Evolutionary conservation across 129 eudicot species (phyloP).

Genomic region (Flaveria trinervia): DNA sequence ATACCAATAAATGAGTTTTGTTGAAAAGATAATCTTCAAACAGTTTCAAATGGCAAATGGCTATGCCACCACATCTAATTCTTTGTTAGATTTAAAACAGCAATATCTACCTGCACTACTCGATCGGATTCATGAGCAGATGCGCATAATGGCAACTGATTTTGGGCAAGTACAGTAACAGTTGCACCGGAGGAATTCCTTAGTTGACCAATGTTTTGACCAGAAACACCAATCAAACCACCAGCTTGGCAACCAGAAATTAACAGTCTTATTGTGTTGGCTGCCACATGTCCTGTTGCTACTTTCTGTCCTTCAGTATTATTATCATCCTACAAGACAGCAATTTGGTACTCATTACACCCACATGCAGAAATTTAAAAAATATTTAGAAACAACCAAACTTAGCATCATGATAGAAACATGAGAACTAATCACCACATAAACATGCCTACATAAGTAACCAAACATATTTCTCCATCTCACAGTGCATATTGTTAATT

Average conservation of each 20-base stretch:
- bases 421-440: neutral
- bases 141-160: conserved; percentile 93
- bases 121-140: conserved; percentile 98
- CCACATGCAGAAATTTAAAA: too few species aligned
- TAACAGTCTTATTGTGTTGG: conserved; percentile 80
- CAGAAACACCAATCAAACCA: conserved; percentile 79
- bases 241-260: conserved; percentile 99
- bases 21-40: neutral
- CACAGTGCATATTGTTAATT: neutral
- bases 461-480: neutral
- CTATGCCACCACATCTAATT: neutral
- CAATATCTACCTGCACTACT: conserved; percentile 73
- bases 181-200: conserved; percentile 87
- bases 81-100: conserved; percentile 5
- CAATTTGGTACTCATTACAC: conserved; percentile 5
- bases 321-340: conserved; percentile 62
- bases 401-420: neutral
- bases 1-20: neutral
- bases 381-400: neutral
- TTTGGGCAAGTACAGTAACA: conserved; percentile 81
- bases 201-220: conserved; percentile 81
- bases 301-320: conserved; percentile 50
- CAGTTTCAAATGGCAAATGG: neutral
- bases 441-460: conserved; percentile 19
- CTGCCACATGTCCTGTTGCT: conserved; percentile 76